Percentiles rank a stretch among this genome's conserved stretches.
Evolutionary conservation across 139 green algal genomes (phyloP).

Genomic region (Volvox reticuliferus): DNA sequence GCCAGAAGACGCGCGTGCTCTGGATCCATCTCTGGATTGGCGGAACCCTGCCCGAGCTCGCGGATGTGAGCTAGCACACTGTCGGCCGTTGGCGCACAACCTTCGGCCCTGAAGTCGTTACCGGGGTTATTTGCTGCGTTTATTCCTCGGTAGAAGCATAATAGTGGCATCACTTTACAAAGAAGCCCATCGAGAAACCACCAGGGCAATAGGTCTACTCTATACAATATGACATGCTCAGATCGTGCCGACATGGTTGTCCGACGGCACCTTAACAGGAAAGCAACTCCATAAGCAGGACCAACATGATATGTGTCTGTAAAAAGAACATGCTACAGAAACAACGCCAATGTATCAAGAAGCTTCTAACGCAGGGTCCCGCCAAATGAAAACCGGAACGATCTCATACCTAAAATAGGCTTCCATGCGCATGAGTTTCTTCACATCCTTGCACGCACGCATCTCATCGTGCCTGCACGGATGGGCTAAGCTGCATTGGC

Average conservation of each 20-base stretch:
- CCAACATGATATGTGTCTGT: no score
- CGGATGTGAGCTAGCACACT: not conserved
- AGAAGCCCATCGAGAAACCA: no score
- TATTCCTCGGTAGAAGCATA: no score
- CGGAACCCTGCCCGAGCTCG: not conserved
- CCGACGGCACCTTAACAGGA: not conserved
- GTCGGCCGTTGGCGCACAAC: not conserved
- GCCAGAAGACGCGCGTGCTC: not conserved
- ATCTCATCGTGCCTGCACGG: conserved; percentile 21
- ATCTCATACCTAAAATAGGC: conserved; percentile 19
- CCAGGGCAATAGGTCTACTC: no score
- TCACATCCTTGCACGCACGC: not conserved
- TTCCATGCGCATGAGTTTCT: conserved; percentile 20
- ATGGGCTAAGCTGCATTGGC: not conserved
- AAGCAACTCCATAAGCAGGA: not conserved
- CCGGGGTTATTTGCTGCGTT: no score
- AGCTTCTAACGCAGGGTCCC: not conserved
- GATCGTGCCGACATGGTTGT: not conserved
- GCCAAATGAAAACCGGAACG: not conserved
- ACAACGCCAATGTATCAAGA: not conserved
- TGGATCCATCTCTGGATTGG: not conserved
- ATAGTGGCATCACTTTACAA: no score
- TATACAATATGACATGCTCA: not conserved
- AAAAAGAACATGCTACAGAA: no score
- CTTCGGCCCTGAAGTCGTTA: not conserved